phyloP scores from a whole-genome alignment of 78 protist genomes.

The Speleostelium caveatum region DNA sequence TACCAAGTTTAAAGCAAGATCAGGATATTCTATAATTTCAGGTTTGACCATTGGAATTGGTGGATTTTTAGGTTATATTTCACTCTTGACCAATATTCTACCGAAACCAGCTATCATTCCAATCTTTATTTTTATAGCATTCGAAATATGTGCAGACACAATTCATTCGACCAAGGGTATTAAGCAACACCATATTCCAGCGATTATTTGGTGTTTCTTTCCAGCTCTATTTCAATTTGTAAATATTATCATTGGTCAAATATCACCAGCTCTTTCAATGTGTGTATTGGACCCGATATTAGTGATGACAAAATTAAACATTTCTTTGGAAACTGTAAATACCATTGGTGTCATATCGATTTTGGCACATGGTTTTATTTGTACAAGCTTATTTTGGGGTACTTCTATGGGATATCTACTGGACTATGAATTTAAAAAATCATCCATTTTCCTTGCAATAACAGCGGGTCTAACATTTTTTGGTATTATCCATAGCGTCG shows the following conservation, averaged over 20 bases:
- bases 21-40: slow-evolving; percentile 55
- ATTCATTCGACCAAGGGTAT: slow-evolving; percentile 39
- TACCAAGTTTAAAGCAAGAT: slow-evolving; percentile 54
- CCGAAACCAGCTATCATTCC: slow-evolving; percentile 79
- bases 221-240: slow-evolving; percentile 71
- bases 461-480: slow-evolving; percentile 47
- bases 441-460: slow-evolving; percentile 44
- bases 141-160: slow-evolving; percentile 57
- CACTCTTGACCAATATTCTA: slow-evolving; percentile 20
- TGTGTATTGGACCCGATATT: background rate
- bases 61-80: slow-evolving; percentile 57
- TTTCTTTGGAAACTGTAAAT: background rate
- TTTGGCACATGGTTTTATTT: slow-evolving; percentile 66
- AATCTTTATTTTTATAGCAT: slow-evolving; percentile 68
- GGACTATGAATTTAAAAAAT: slow-evolving; percentile 19
- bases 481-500: slow-evolving; percentile 60
- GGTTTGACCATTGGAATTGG: slow-evolving; percentile 68
- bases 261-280: slow-evolving; percentile 7
- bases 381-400: slow-evolving; percentile 67
- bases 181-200: slow-evolving; percentile 47
- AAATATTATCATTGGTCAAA: slow-evolving; percentile 47
- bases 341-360: slow-evolving; percentile 16
- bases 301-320: background rate
- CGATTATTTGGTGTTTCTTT: slow-evolving; percentile 65
- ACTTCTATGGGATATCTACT: slow-evolving; percentile 30